A percentile compares a stretch with the other conserved stretches of the same genome.
These are phyloP conservation scores for Bifiguratus adelaidae DNA, from an alignment of 192 early-diverging fungal species.

Conservation along the genomic window DNA sequence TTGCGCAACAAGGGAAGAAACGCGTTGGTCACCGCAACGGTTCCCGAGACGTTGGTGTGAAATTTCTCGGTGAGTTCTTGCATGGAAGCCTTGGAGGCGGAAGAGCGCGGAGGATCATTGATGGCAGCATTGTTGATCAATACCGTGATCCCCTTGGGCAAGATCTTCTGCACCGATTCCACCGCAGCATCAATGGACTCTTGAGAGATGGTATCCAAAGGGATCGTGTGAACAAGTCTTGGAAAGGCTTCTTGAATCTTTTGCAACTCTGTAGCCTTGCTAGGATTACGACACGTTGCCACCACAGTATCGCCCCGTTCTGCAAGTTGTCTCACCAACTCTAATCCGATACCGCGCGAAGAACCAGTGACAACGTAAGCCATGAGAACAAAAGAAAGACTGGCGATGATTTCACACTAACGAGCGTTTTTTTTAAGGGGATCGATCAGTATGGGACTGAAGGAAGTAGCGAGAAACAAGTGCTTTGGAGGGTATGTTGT, in stretches of 20 bases:
- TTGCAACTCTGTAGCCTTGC: slow-evolving; percentile 1
- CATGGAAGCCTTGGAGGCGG: no score
- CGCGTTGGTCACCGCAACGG: slow-evolving; percentile 2
- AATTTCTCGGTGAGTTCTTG: slow-evolving; percentile 7
- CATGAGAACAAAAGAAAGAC: no score
- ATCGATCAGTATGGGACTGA: no score
- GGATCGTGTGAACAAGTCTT: slow-evolving; percentile 11
- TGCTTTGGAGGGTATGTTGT: slow-evolving; percentile 55
- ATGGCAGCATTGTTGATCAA: not conserved
- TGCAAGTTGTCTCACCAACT: slow-evolving; percentile 13
- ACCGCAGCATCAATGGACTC: slow-evolving; percentile 12
- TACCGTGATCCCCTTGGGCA: slow-evolving; percentile 8
- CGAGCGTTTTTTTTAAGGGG: no score
- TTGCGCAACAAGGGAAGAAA: slow-evolving; percentile 8
- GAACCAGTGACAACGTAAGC: slow-evolving; percentile 12
- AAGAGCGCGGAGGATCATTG: not conserved
- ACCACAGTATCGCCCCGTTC: slow-evolving; percentile 6
- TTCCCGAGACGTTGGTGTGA: slow-evolving; percentile 14
- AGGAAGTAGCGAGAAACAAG: slow-evolving; percentile 43
- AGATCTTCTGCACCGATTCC: slow-evolving; percentile 2
- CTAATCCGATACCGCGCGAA: slow-evolving; percentile 16
- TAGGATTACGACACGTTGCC: slow-evolving; percentile 8
- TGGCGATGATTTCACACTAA: no score
- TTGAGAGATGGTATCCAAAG: slow-evolving; percentile 3
- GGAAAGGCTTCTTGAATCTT: slow-evolving; percentile 1